phyloP scores from a whole-genome alignment of 768 basidiomycete species.

The Russula abietina region DNA sequence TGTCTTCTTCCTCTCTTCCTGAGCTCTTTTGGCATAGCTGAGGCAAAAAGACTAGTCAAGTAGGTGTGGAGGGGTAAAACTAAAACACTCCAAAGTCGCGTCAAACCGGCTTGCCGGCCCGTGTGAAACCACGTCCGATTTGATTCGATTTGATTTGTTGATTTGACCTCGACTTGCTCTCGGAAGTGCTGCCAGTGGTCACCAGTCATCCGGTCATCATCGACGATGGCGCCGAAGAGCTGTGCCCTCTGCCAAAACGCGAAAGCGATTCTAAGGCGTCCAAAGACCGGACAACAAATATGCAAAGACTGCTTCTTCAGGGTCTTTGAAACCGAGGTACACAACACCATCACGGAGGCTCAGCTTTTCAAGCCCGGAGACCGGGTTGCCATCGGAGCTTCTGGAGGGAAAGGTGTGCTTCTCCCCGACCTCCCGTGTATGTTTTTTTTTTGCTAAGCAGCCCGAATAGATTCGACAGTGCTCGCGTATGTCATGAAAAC shows the following conservation, averaged over 20 bases:
- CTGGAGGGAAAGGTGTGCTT: conserved; percentile 81
- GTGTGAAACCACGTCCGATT: background rate
- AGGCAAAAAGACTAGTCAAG: background rate
- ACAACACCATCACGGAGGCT: conserved; percentile 86
- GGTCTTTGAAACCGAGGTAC: conserved; percentile 97
- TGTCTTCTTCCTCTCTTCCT: conserved; percentile 74
- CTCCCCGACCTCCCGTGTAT: background rate
- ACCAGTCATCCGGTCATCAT: too few species aligned
- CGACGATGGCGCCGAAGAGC: conserved; percentile 66
- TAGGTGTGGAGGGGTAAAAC: background rate
- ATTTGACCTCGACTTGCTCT: background rate
- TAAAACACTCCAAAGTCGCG: background rate
- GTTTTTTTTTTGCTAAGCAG: background rate
- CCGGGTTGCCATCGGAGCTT: conserved; percentile 94
- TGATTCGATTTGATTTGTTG: too few species aligned
- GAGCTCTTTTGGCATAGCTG: conserved; percentile 65
- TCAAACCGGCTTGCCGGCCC: background rate
- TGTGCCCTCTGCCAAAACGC: conserved; percentile 73
- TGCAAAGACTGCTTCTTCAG: conserved; percentile 95
- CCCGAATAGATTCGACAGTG: conserved; percentile 82
- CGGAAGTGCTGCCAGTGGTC: too few species aligned
- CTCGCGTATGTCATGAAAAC: conserved; percentile 96
- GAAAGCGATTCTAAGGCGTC: conserved; percentile 85
- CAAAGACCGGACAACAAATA: conserved; percentile 96
- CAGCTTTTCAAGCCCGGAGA: conserved; percentile 84